These are phyloP conservation scores for Diaporthe ampelina DNA, from an alignment of 2,329 filamentous ascomycete genomes.

Conservation along the genomic window DNA sequence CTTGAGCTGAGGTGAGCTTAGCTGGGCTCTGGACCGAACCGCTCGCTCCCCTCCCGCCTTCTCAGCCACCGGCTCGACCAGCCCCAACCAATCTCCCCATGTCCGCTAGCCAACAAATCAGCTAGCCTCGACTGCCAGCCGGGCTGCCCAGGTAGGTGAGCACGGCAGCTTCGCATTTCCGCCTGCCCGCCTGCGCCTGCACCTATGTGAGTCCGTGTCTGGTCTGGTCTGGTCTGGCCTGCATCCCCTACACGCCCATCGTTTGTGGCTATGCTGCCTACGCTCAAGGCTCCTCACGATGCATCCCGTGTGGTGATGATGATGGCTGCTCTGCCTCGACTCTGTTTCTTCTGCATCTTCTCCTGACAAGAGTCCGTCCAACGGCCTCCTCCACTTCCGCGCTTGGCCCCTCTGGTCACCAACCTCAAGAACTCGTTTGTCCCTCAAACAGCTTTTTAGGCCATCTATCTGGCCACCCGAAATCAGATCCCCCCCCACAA, in stretches of 20 bases:
- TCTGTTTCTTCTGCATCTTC: not conserved
- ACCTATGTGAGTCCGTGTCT: not conserved
- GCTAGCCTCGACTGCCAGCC: slow-evolving; percentile 4
- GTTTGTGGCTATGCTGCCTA: slow-evolving; percentile 15
- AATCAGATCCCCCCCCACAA: not conserved
- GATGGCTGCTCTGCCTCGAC: slow-evolving; percentile 8
- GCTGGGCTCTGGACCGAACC: slow-evolving; percentile 9
- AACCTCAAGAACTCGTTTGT: not conserved
- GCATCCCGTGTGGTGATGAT: slow-evolving; percentile 15
- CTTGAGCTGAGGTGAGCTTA: not conserved
- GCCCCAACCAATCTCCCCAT: slow-evolving; percentile 14
- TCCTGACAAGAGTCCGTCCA: not conserved
- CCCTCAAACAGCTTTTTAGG: not conserved
- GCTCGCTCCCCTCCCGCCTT: not conserved
- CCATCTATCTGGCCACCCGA: no score
- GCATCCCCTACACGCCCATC: not conserved
- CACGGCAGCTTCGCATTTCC: slow-evolving; percentile 16
- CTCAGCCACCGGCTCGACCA: slow-evolving; percentile 2
- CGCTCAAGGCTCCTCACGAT: slow-evolving; percentile 12
- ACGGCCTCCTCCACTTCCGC: not conserved
- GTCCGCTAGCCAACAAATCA: slow-evolving; percentile 15
- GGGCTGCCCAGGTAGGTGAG: not conserved
- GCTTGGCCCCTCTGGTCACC: not conserved
- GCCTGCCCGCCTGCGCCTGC: not conserved
- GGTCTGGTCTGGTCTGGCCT: not conserved